Base-by-base conservation (phyloP, 1,284 basidiomycete genomes). In the Coniferiporia sulphurascens region DNA sequence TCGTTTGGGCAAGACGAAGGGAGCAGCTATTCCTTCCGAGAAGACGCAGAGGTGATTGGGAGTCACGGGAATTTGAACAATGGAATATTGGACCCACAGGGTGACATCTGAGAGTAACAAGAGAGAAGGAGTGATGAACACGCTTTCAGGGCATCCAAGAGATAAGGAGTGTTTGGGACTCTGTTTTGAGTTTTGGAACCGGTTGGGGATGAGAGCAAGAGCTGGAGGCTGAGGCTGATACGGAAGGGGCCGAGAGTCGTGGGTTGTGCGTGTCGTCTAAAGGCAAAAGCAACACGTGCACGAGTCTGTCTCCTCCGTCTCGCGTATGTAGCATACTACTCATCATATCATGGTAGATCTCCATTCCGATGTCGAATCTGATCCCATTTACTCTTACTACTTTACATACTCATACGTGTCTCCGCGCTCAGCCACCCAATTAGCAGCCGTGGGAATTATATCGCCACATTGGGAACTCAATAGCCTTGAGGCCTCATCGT, bases 71-170 rank as follows among this genome's bases (percentile, higher is more conserved):
- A 53, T 27, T 27, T 27, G 22, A 56, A 44, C 54, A 52, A 55
- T 50, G 58, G 35, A 55, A 60, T 21, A 45, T 10, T 53, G 59
- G 59, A 56, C 59, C 59, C 59, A 56, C 59, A 60, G 46, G 56
- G 35, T 55, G 48, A 49, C 53, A 52, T 45, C 15, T 43, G 56
- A 52, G 52, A 27, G 27, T 27, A 27, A 27, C 27, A 27, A 27
- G 27, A 52, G 56, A 58, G 56, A 58, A 52, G 56, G 48, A 48
- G 44, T 41, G 56, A 22, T 34, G 54, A 15, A 34, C 34, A 55
- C 54, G 45, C 34, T 35, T 35, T 22, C 44, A 45, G 45, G 22
- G 52, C 50, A 49, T 52, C 43, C 21, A 12, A 43, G n/a, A 52
- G 43, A 46, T 41, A 48, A 48, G 54, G 57, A 46, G 35, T 36